These are phyloP conservation scores for Oryza meyeriana DNA, from an alignment of 176 grass and related monocot species.

Conservation along the genomic window DNA sequence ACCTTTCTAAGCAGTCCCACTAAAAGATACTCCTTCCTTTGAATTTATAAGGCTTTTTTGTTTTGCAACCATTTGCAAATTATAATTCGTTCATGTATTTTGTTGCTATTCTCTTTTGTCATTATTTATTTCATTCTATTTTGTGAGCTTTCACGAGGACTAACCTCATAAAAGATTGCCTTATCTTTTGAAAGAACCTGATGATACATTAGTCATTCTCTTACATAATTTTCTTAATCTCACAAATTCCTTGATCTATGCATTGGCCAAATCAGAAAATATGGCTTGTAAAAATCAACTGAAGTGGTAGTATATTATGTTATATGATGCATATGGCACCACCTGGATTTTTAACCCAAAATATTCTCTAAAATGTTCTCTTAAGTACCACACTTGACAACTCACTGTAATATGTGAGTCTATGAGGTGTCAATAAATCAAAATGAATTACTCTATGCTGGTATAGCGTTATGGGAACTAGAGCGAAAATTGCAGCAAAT, in stretches of 20 bases:
- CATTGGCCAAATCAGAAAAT: neutral
- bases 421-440: neutral
- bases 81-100: neutral
- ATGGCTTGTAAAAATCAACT: neutral
- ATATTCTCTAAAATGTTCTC: neutral
- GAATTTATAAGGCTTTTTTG: neutral
- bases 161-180: neutral
- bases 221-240: neutral
- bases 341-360: neutral
- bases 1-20: neutral
- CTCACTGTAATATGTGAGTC: neutral
- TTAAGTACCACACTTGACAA: neutral
- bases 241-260: neutral
- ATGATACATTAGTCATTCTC: neutral
- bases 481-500: neutral
- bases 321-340: neutral
- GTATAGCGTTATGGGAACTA: neutral
- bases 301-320: neutral
- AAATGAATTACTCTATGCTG: neutral
- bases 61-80: neutral
- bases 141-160: neutral
- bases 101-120: neutral
- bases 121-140: neutral
- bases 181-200: neutral
- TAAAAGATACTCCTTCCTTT: neutral